A percentile compares a stretch with the other conserved stretches of the same genome.
These are phyloP conservation scores for Castanea mollissima DNA, from an alignment of 306 rosid genomes.

Conservation along the genomic window DNA sequence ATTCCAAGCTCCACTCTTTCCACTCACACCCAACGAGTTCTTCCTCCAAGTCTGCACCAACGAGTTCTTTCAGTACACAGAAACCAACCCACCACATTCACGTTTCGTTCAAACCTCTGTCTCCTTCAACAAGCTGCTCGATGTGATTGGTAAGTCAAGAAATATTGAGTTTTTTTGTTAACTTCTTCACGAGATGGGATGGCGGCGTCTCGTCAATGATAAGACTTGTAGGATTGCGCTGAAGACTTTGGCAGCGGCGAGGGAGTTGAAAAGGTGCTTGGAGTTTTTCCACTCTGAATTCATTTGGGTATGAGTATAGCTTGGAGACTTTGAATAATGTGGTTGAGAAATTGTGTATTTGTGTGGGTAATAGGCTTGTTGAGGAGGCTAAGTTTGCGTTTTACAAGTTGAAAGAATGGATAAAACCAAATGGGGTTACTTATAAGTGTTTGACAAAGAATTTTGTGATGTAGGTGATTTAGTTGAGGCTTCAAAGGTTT, in stretches of 20 bases:
- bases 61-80: slow-evolving; percentile 52
- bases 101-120: slow-evolving; percentile 50
- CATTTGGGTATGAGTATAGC: slow-evolving; percentile 47
- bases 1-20: slow-evolving; percentile 52
- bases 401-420: slow-evolving; percentile 54
- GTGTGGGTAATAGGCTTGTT: slow-evolving; percentile 52
- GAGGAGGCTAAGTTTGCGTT: slow-evolving; percentile 63
- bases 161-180: slow-evolving; percentile 71
- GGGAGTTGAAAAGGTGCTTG: slow-evolving; percentile 73
- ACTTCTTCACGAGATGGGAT: slow-evolving; percentile 46
- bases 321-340: slow-evolving; percentile 51
- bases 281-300: slow-evolving; percentile 66
- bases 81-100: slow-evolving; percentile 15
- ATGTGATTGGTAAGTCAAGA: slow-evolving; percentile 45
- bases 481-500: too few species aligned
- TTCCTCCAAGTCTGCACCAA: slow-evolving; percentile 85
- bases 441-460: slow-evolving; percentile 41
- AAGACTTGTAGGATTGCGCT: slow-evolving; percentile 49
- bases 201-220: slow-evolving; percentile 40
- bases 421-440: slow-evolving; percentile 51
- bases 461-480: too few species aligned
- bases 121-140: slow-evolving; percentile 62
- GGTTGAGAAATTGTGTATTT: slow-evolving; percentile 52
- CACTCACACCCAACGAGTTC: slow-evolving; percentile 65
- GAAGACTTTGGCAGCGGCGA: slow-evolving; percentile 50